Evolutionary conservation across 2,329 filamentous ascomycete genomes (phyloP), one percentile per base, ranked within the genome.

Genomic region (Tolypocladium tundrense): DNA sequence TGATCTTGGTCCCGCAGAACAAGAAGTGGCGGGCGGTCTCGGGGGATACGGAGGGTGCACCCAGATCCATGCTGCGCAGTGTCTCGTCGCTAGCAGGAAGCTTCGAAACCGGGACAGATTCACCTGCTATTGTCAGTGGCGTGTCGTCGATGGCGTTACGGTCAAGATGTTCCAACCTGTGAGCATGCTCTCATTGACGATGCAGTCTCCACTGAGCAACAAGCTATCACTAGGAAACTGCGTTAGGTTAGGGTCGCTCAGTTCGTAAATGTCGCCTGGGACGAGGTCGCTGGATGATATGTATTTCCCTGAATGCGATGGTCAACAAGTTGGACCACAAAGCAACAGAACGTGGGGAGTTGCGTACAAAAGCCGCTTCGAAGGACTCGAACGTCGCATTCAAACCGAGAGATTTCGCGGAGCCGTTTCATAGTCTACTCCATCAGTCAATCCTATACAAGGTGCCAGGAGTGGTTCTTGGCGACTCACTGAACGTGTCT

Each of bases 171-270:
- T n/a, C 64, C 56, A 64, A 73, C 73, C 73, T 43, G 94, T 99
- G 41, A 99, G 83, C 94, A 99, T 99, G 74, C 94, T 97, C 74
- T 99, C 94, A 67, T 99, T 99, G 63, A 99, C 92, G 61, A 99
- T 97, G 67, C 92, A 97, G 73, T 99, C 95, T 45, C 94, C 95
- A 56, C 90, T 90, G 0, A 99, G 80, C 7, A 99, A 76, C 40
- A 99, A 77, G 70, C 93, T 96, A 71, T 99, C 94, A 67, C 90
- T 94, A 1, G 94, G 94, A 61, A 97, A 88, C 65, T 96, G 90
- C 4, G 84, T 84, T 33, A 99, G 78, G 19, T 87, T 91, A 2
- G 94, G 94, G 71, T 99, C 95, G 58, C 93, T 97, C 54, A 99
- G 83, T 76, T 99, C 94, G 73, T 96, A 99, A 8, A 99, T 87